A percentile compares a stretch with the other conserved stretches of the same genome.
Evolutionary conservation across 495 filamentous ascomycete genomes (phyloP).

Genomic region (Penicillium manginii): DNA sequence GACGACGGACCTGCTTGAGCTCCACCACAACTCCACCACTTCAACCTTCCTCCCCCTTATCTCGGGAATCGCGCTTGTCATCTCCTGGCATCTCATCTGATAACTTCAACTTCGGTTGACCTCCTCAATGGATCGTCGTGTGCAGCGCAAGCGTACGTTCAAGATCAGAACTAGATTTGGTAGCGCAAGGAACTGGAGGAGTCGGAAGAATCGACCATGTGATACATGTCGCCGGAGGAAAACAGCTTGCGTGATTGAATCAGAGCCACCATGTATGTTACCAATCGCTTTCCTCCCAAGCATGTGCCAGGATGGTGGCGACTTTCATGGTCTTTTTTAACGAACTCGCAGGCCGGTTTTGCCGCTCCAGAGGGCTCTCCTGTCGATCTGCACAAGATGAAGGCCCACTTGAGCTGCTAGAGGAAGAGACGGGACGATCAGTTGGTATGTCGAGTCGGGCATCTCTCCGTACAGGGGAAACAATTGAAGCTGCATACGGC

Average conservation of each 20-base stretch:
- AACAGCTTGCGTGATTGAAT: slow-evolving; percentile 25
- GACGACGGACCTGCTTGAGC: background rate
- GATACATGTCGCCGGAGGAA: slow-evolving; percentile 25
- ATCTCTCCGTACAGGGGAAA: background rate
- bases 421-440: background rate
- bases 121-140: background rate
- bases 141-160: slow-evolving; percentile 2
- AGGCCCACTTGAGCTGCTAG: slow-evolving; percentile 2
- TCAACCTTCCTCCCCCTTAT: background rate
- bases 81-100: background rate
- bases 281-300: background rate
- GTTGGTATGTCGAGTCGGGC: background rate
- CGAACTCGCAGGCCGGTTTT: slow-evolving; percentile 18
- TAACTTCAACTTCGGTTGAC: background rate
- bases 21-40: too few species aligned
- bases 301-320: background rate
- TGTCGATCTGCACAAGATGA: slow-evolving; percentile 20
- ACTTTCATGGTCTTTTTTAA: background rate
- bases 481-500: background rate
- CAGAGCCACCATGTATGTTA: slow-evolving; percentile 20
- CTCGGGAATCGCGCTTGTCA: slow-evolving; percentile 5
- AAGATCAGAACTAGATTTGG: slow-evolving; percentile 22
- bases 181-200: slow-evolving; percentile 20
- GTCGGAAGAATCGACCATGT: slow-evolving; percentile 26
- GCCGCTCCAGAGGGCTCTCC: slow-evolving; percentile 12